Evolutionary conservation across 1,284 basidiomycete species (phyloP).

Genomic region (Neolentinus lepideus): DNA sequence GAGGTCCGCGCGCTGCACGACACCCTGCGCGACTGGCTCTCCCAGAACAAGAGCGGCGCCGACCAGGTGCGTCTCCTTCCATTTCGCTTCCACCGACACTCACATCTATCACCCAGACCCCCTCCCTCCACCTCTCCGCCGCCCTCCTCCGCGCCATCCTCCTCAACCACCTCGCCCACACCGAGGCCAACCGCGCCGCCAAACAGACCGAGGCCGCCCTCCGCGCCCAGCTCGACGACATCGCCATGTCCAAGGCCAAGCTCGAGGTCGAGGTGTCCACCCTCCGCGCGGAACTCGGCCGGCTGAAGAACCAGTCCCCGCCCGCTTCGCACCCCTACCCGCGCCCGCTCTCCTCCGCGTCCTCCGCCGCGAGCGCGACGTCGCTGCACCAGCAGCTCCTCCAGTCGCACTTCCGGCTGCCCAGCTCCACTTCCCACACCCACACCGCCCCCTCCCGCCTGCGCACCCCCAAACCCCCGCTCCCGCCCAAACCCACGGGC

Average conservation of each 20-base stretch:
- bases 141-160: conserved; percentile 62
- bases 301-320: conserved; percentile 19
- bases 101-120: conserved; percentile 43
- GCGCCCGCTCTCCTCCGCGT: conserved; percentile 7
- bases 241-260: conserved; percentile 47
- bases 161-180: conserved; percentile 70
- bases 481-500: conserved; percentile 1
- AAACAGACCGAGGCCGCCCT: conserved; percentile 53
- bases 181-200: conserved; percentile 59
- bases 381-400: conserved; percentile 8
- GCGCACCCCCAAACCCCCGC: neutral
- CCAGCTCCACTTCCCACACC: neutral
- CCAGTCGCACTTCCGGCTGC: neutral
- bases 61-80: too few species aligned
- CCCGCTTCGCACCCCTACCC: neutral
- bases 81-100: too few species aligned
- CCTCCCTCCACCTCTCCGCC: conserved; percentile 58
- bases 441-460: neutral
- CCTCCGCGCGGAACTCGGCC: conserved; percentile 56
- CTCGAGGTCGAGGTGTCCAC: conserved; percentile 55
- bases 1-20: conserved; percentile 68
- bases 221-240: conserved; percentile 56
- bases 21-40: conserved; percentile 61
- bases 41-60: conserved; percentile 36
- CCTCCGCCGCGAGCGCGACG: conserved; percentile 7